Conservation (phyloP, 2,329 filamentous ascomycete species). For the Herpotrichia juniperi region DNA sequence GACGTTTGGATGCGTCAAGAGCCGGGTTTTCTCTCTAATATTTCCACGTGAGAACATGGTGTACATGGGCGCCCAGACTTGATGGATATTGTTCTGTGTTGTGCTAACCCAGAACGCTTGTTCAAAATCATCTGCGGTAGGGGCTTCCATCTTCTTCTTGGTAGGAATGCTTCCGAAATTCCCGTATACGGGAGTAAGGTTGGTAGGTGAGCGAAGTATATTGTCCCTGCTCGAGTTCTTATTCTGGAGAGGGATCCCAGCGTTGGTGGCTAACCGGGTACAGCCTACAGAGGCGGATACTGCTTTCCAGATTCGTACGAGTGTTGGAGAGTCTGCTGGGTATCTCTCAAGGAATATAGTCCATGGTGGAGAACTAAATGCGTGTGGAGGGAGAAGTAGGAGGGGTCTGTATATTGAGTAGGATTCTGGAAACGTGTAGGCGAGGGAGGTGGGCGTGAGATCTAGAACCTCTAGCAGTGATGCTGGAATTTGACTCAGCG, state of each 20-base stretch:
- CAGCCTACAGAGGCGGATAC: conserved; percentile 49
- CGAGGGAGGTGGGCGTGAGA: conserved; percentile 21
- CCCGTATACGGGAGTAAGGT: conserved; percentile 73
- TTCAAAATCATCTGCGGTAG: conserved; percentile 61
- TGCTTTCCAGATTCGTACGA: conserved; percentile 31
- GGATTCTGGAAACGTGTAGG: conserved; percentile 38
- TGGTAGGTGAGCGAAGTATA: conserved; percentile 73
- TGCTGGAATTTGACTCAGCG: conserved; percentile 18
- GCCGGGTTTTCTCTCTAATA: conserved; percentile 81
- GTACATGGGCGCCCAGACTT: conserved; percentile 86
- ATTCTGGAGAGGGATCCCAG: conserved; percentile 55
- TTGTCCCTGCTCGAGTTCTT: conserved; percentile 53
- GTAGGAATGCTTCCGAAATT: too few relatives aligned
- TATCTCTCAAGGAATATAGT: conserved; percentile 32
- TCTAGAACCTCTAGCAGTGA: conserved; percentile 16
- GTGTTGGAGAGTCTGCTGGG: conserved; percentile 25
- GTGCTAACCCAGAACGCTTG: conserved; percentile 79
- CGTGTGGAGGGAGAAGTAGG: conserved; percentile 60
- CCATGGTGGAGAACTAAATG: conserved; percentile 49
- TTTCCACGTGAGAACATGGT: conserved; percentile 97
- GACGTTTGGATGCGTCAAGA: conserved; percentile 59
- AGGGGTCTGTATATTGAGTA: conserved; percentile 65
- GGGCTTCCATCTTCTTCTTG: too few relatives aligned
- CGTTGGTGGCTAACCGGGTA: conserved; percentile 65
- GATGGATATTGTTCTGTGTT: conserved; percentile 75